Conservation (phyloP, 2,329 filamentous ascomycete genomes). For the Ampelomyces quisqualis region DNA sequence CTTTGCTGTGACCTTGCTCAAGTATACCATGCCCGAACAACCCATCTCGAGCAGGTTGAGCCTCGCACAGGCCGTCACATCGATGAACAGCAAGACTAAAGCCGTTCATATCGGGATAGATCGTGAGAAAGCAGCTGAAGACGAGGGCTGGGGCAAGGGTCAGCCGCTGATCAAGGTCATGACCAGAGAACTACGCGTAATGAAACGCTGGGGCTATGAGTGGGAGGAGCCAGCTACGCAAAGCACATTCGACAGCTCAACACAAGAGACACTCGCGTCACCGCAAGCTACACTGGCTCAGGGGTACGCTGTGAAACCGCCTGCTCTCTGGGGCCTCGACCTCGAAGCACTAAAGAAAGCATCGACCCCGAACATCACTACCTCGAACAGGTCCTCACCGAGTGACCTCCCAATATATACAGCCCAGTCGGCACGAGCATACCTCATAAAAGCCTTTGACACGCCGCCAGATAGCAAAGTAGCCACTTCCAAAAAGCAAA, state of each 20-base stretch:
- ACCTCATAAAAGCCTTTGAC: constrained; percentile 61
- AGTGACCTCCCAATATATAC: constrained; percentile 69
- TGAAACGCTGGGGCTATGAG: constrained; percentile 74
- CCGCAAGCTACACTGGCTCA: constrained; percentile 16
- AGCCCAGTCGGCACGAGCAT: constrained; percentile 66
- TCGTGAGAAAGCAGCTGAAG: constrained; percentile 63
- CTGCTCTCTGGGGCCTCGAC: constrained; percentile 61
- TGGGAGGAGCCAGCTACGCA: constrained; percentile 22
- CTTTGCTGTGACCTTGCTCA: constrained; percentile 71
- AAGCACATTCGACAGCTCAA: constrained; percentile 8
- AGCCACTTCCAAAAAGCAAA: constrained; percentile 47
- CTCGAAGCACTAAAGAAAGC: constrained; percentile 56
- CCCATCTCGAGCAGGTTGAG: constrained; percentile 81
- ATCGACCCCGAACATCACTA: constrained; percentile 32
- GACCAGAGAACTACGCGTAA: constrained; percentile 70
- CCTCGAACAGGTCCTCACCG: constrained; percentile 17
- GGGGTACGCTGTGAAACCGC: constrained; percentile 36
- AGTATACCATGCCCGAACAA: constrained; percentile 82
- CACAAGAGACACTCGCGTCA: constrained; percentile 14
- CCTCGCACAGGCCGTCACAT: constrained; percentile 80
- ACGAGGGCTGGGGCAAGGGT: constrained; percentile 71
- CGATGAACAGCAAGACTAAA: constrained; percentile 75
- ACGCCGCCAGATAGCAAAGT: constrained; percentile 40
- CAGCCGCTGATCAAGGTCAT: constrained; percentile 73
- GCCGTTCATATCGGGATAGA: constrained; percentile 74